Evolutionary conservation across 495 filamentous ascomycete species (phyloP), one percentile per base, ranked within the genome.

Genomic region (Daldinia concentrica): DNA sequence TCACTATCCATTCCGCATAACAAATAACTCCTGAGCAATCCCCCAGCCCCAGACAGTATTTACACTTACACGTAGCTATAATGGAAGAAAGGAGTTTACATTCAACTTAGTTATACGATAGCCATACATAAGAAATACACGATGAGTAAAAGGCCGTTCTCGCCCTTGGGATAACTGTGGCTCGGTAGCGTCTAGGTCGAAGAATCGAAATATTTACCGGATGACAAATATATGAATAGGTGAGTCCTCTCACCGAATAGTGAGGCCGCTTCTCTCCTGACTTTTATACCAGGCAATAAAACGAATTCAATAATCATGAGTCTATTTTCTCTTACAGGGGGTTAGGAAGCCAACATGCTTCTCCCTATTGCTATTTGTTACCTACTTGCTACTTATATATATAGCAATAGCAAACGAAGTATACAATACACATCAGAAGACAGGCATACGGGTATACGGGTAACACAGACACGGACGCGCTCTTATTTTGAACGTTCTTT

Each of bases 381-480:
- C 41, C 41, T 45, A 45, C 41, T 45, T 48, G 2, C 43, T 48
- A 22, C 4, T 19, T 48, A 12, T 48, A 12, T 12, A 1, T 9
- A 12, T 48, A 24, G 43, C 43, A 48, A 24, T 3, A 48, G 43
- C 17, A 48, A 41, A 8, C 43, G 22, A 22, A 48, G 17, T 11
- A 48, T 19, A 48, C 7, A 19, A 12, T 19, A 48, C 19, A 24
- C 43, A 17, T 17, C 15, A 48, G 8, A 24, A 48, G 43, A 48
- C 19, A 43, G n/a, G 39, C 8, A n/a, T n/a, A 6, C 5, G 9
- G 6, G 29, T 22, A 48, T 24, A 48, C 19, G 3, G 43, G 19
- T 1, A 48, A 55, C 36, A 67, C 36, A 67, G 15, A 29, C 32
- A 58, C 12, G 29, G 52, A 29, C 51, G 56, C 51, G 24, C 27